Evolutionary conservation across 108 stramenopile species (phyloP).

Genomic region (Hondaea fermentalgiana): DNA sequence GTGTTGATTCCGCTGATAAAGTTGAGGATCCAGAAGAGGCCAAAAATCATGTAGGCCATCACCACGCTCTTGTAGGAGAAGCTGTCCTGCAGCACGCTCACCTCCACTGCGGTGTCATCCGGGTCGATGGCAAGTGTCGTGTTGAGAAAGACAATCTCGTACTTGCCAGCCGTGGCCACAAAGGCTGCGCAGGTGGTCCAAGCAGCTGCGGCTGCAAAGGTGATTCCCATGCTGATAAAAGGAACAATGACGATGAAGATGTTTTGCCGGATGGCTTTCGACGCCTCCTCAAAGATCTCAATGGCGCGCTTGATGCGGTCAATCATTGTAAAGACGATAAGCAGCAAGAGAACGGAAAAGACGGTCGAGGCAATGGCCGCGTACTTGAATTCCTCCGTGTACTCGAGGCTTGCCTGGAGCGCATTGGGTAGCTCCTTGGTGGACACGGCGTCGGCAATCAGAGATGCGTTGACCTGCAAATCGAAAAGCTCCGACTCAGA

Average conservation of each 20-base stretch:
- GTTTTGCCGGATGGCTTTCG: neutral
- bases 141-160: neutral
- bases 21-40: conserved; percentile 11
- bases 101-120: neutral
- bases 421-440: neutral
- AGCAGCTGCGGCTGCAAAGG: neutral
- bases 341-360: neutral
- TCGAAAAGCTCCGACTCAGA: neutral
- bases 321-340: neutral
- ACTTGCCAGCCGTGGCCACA: neutral
- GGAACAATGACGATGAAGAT: neutral
- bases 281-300: neutral
- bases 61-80: neutral
- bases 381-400: neutral
- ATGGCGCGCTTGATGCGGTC: neutral
- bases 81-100: neutral
- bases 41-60: conserved; percentile 7
- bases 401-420: neutral
- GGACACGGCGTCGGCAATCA: neutral
- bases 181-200: neutral
- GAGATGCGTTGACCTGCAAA: neutral
- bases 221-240: neutral
- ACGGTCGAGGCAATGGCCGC: neutral
- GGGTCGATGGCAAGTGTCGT: neutral
- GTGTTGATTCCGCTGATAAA: neutral